Base-by-base conservation (phyloP, 2,329 filamentous ascomycete species). In the Teratosphaeria zuluensis region DNA sequence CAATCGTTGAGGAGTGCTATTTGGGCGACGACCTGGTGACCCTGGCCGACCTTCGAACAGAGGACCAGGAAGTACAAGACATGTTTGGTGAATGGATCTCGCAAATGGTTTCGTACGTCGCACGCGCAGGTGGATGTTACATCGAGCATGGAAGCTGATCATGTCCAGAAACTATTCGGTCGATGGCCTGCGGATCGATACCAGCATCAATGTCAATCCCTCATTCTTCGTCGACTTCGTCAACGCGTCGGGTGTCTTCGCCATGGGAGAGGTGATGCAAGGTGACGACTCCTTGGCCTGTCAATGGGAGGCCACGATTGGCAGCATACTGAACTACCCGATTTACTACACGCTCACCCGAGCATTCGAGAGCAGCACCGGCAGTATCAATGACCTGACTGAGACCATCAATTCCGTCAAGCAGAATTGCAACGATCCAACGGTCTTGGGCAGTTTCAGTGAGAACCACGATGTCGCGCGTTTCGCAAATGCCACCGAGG, bases 91-190 rank as follows among this genome's bases (percentile, higher is more conserved):
- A 72, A 24, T 78, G 77, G 77, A 72, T 77, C 46, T 63, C 65
- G 1, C 63, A 68, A 12, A 66, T 78, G 56, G 72, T 79, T 38
- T 64, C 70, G 0, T 48, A 48, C 21, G 42, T 48, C 42, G 4
- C 74, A 82, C 54, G 69, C 73, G 24, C 88, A 85, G 85, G 75
- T 88, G 62, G 70, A 67, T n/a, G 74, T 74, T 52, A 73, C 87
- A 0, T 80, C 87, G 1, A 66, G 75, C 3, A 82, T 83, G 61
- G 88, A 85, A 66, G 76, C 75, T 48, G 42, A 48, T 21, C 42
- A 4, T 46, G 42, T 8, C 42, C 19, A 48, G 42, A 5, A 76
- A 74, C 51, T 80, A 80, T 62, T 61, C 62, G 62, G 72, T 76
- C 55, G 74, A 76, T 55, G 74, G 73, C 1, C 62, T 76, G 12